Percentiles rank a stretch among this genome's conserved stretches.
Conservation (phyloP, 106 monocot species). For the Alisma plantagoaquatica region DNA sequence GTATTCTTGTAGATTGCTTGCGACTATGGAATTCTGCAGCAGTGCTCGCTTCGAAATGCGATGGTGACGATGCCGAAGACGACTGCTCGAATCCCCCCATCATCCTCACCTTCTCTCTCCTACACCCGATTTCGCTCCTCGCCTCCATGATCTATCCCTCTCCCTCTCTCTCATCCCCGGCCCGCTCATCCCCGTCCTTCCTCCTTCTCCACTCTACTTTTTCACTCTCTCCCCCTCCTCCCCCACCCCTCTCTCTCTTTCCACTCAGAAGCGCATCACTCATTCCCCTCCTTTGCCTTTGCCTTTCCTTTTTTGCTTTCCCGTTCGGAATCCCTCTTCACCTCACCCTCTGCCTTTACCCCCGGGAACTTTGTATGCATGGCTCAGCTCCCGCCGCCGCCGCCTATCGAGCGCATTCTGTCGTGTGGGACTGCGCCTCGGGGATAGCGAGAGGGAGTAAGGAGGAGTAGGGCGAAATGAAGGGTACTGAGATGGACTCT, state of each 20-base stretch:
- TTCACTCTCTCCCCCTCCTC: too few species aligned
- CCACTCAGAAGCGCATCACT: too few species aligned
- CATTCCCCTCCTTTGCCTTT: conserved; percentile 1
- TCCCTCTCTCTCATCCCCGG: conserved; percentile 4
- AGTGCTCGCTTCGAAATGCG: too few species aligned
- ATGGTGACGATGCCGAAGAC: too few species aligned
- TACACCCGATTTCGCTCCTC: conserved; percentile 3
- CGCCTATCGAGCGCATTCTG: background rate
- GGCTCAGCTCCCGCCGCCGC: background rate
- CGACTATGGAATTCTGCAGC: too few species aligned
- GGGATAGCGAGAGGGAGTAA: too few species aligned
- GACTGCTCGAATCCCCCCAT: conserved; percentile 7
- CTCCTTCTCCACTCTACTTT: too few species aligned
- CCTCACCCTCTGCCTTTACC: background rate
- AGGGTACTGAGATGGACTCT: conserved; percentile 3
- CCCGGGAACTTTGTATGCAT: background rate
- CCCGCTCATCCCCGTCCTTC: background rate
- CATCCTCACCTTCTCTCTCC: conserved; percentile 6
- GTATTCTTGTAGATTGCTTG: too few species aligned
- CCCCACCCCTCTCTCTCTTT: too few species aligned
- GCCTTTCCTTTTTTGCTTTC: background rate
- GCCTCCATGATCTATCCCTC: conserved; percentile 4
- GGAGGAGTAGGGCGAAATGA: conserved; percentile 1
- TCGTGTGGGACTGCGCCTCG: too few species aligned
- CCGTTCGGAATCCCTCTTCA: conserved; percentile 3